phyloP scores from a whole-genome alignment of 2,329 filamentous ascomycete genomes.

The Parastagonospora avenae region DNA sequence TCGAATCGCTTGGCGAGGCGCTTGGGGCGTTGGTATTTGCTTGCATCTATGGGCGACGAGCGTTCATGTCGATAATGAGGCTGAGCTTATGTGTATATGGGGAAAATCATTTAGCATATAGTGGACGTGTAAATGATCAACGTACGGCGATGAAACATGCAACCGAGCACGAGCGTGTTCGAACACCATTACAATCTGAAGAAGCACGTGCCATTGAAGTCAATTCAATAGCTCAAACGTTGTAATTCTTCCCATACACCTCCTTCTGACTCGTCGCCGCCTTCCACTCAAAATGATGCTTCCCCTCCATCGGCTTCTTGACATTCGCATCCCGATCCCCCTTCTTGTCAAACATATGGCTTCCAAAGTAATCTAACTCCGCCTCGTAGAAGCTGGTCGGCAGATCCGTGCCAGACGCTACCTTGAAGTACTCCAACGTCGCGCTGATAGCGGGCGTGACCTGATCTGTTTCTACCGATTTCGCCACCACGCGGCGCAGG shows the following conservation, averaged over 20 bases:
- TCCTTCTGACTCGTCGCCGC: slow-evolving; percentile 40
- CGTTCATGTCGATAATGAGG: not conserved
- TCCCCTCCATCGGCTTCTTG: slow-evolving; percentile 58
- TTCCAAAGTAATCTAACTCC: slow-evolving; percentile 73
- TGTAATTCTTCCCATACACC: slow-evolving; percentile 22
- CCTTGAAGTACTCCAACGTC: slow-evolving; percentile 71
- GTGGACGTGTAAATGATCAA: too few relatives aligned
- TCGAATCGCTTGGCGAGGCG: slow-evolving; percentile 11
- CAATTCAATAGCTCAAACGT: too few relatives aligned
- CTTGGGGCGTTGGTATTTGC: not conserved
- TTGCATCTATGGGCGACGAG: not conserved
- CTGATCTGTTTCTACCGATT: slow-evolving; percentile 62
- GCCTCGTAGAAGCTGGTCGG: slow-evolving; percentile 74
- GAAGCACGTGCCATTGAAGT: too few relatives aligned
- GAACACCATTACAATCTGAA: too few relatives aligned
- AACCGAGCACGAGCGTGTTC: too few relatives aligned
- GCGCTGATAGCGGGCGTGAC: slow-evolving; percentile 65
- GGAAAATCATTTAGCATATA: too few relatives aligned
- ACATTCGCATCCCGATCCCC: slow-evolving; percentile 56
- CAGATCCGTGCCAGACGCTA: slow-evolving; percentile 62
- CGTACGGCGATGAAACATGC: too few relatives aligned
- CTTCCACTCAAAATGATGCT: slow-evolving; percentile 69
- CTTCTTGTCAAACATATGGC: slow-evolving; percentile 67
- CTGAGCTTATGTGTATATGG: too few relatives aligned
- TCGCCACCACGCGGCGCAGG: slow-evolving; percentile 62